Percentiles rank a stretch among this genome's conserved stretches.
These are phyloP conservation scores for Penicillium robsamsonii DNA, from an alignment of 495 filamentous ascomycete species.

Conservation along the genomic window DNA sequence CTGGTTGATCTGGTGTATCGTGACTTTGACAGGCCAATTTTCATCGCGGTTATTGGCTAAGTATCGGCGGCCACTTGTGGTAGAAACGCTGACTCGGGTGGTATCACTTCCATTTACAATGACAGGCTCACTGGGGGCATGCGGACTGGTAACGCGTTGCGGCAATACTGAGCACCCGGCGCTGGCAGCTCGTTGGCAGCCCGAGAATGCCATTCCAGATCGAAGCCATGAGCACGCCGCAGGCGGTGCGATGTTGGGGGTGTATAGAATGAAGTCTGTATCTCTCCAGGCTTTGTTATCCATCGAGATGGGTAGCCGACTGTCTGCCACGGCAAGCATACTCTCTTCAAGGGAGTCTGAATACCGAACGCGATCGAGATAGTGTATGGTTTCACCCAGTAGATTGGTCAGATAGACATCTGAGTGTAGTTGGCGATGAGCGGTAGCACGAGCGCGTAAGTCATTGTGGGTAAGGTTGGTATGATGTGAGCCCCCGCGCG, in stretches of 20 bases:
- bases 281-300: slow-evolving; percentile 46
- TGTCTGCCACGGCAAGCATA: slow-evolving; percentile 48
- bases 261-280: slow-evolving; percentile 64
- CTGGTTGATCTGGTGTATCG: slow-evolving; percentile 66
- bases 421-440: slow-evolving; percentile 51
- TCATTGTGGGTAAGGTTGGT: slow-evolving; percentile 42
- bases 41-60: slow-evolving; percentile 50
- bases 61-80: slow-evolving; percentile 38
- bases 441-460: slow-evolving; percentile 45
- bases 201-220: slow-evolving; percentile 61
- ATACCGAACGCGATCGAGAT: slow-evolving; percentile 59
- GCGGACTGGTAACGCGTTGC: slow-evolving; percentile 29
- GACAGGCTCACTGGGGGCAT: slow-evolving; percentile 32
- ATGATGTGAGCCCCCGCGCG: slow-evolving; percentile 31
- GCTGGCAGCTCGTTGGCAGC: slow-evolving; percentile 54
- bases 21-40: slow-evolving; percentile 71
- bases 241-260: slow-evolving; percentile 50
- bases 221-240: slow-evolving; percentile 64
- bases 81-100: slow-evolving; percentile 34
- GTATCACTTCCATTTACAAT: slow-evolving; percentile 42
- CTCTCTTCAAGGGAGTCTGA: slow-evolving; percentile 57
- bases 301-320: slow-evolving; percentile 46
- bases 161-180: slow-evolving; percentile 28
- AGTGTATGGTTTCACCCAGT: slow-evolving; percentile 63
- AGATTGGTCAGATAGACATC: slow-evolving; percentile 43